A percentile compares a stretch with the other conserved stretches of the same genome.
Evolutionary conservation across 2,329 filamentous ascomycete species (phyloP).

Genomic region (Amauroascus niger): DNA sequence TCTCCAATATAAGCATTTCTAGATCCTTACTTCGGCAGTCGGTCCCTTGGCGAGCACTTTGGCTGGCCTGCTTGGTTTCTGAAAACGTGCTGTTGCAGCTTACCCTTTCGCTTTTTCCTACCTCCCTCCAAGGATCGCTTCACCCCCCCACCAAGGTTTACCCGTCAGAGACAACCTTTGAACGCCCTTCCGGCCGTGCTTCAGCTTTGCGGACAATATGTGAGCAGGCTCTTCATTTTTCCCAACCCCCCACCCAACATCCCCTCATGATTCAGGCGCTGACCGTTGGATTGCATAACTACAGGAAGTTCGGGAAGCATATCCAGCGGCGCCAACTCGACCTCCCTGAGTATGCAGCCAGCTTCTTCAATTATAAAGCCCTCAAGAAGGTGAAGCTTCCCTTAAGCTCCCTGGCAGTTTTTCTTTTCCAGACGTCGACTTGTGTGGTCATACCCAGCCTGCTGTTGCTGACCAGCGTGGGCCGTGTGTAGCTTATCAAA

Average conservation of each 20-base stretch:
- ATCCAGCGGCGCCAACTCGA: constrained; percentile 99
- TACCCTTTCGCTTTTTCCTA: no score
- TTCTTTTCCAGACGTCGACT: not conserved
- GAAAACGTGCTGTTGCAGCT: not conserved
- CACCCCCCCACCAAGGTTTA: not conserved
- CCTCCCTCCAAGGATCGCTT: not conserved
- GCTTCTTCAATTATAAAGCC: constrained; percentile 98
- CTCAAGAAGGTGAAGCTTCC: constrained; percentile 70
- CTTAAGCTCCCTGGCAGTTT: not conserved
- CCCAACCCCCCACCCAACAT: not conserved
- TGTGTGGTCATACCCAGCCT: not conserved
- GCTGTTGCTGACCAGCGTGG: constrained; percentile 12
- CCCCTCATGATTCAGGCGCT: not conserved
- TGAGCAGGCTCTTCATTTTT: not conserved
- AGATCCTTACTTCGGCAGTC: not conserved
- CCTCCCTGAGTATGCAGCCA: constrained; percentile 96
- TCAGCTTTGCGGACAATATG: not conserved
- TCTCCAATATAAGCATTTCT: not conserved
- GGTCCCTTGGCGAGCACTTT: not conserved
- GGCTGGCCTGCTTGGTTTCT: not conserved
- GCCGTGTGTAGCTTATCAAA: constrained; percentile 74
- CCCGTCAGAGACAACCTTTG: not conserved
- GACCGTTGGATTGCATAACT: not conserved
- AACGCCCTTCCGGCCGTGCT: not conserved
- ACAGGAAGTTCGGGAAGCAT: constrained; percentile 98